A percentile compares a stretch with the other conserved stretches of the same genome.
Evolutionary conservation across 2,329 filamentous ascomycete genomes (phyloP).

Genomic region (Metarhizium rileyi): DNA sequence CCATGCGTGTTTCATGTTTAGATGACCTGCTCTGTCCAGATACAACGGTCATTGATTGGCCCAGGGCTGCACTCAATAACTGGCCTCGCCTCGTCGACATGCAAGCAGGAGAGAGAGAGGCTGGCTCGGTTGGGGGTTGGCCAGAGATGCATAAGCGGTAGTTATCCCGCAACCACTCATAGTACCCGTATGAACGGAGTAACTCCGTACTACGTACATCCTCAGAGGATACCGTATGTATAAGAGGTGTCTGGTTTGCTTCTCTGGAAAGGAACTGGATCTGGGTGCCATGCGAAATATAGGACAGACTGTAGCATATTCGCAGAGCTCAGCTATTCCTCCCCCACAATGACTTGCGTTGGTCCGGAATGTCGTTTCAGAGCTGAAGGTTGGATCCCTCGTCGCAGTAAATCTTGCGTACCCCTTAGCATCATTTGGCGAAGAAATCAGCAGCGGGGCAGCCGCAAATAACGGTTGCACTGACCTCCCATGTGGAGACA

Average conservation of each 20-base stretch:
- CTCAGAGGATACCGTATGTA: no score
- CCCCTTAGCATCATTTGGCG: slow-evolving; percentile 3
- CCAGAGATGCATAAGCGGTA: neutral
- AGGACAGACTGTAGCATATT: no score
- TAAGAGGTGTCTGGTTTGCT: no score
- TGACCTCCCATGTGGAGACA: slow-evolving; percentile 2
- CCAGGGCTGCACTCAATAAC: neutral
- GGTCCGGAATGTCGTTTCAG: neutral
- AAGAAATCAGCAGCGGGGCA: slow-evolving; percentile 3
- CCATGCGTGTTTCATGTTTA: slow-evolving; percentile 41
- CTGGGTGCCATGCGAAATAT: no score
- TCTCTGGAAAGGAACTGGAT: no score
- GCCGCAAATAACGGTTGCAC: slow-evolving; percentile 3
- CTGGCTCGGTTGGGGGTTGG: neutral
- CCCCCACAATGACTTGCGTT: neutral
- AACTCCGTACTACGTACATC: no score
- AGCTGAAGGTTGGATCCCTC: neutral
- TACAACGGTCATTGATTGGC: neutral
- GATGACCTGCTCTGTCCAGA: slow-evolving; percentile 13
- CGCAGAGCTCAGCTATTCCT: no score
- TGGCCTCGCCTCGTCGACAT: neutral
- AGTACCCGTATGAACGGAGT: no score
- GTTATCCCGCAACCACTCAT: no score
- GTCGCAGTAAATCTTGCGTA: neutral
- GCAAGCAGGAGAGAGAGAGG: neutral